Conservation (phyloP, 2,329 filamentous ascomycete species). For the Pseudogymnoascus sp. region DNA sequence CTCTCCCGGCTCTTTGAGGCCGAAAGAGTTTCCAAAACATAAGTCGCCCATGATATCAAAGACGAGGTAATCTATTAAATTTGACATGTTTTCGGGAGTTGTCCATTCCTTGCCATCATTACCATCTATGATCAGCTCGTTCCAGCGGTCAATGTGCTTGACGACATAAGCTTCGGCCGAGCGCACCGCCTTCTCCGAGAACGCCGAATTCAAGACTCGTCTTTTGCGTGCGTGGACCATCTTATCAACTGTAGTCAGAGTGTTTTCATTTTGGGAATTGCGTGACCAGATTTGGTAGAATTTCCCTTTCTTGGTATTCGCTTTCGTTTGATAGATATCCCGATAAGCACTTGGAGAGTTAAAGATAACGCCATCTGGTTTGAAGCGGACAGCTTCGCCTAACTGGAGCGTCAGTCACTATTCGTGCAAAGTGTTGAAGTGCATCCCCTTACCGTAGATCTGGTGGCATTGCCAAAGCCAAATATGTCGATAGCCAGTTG, state of each 20-base stretch:
- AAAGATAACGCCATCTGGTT: conserved; percentile 14
- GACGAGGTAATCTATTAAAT: conserved; percentile 9
- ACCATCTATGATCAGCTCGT: conserved; percentile 11
- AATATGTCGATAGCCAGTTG: background rate
- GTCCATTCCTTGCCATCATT: conserved; percentile 13
- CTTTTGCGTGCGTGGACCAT: conserved; percentile 12
- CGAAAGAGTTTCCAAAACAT: conserved; percentile 12
- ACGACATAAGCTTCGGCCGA: conserved; percentile 12
- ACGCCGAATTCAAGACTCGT: conserved; percentile 11
- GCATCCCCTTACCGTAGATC: background rate
- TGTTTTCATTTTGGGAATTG: conserved; percentile 10
- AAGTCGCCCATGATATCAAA: conserved; percentile 17
- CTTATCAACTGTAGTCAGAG: conserved; percentile 10
- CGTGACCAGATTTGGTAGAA: conserved; percentile 12
- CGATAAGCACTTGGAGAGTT: conserved; percentile 12
- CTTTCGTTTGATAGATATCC: conserved; percentile 11
- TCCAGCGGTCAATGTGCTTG: conserved; percentile 17
- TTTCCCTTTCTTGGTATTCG: conserved; percentile 14
- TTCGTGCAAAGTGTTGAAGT: background rate
- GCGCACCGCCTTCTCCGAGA: conserved; percentile 14
- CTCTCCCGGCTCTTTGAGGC: conserved; percentile 11
- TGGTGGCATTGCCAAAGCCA: conserved; percentile 1
- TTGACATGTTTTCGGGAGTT: conserved; percentile 12
- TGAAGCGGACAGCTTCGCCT: conserved; percentile 12
- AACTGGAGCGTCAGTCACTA: background rate